Conservation (phyloP, 176 grass and related monocot species). For the Themeda triandra region DNA sequence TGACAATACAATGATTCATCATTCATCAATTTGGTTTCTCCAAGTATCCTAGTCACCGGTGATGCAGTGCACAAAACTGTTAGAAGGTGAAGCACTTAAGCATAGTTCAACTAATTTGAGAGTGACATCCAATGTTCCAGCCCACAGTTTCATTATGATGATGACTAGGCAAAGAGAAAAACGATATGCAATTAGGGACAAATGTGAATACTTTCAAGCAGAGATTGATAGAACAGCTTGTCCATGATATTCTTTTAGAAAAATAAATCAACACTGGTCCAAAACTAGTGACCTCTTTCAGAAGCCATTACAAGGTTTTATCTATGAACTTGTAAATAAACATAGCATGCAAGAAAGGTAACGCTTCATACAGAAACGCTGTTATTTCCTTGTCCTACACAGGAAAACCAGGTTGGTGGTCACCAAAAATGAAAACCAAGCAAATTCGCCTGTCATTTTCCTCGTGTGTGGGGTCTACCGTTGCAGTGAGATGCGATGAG, state of each 20-base stretch:
- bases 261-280: neutral
- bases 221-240: neutral
- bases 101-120: slow-evolving; percentile 14
- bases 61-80: neutral
- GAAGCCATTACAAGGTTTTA: neutral
- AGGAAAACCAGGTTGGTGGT: neutral
- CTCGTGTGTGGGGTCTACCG: neutral
- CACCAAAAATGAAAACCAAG: neutral
- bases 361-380: neutral
- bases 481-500: neutral
- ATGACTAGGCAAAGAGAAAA: neutral
- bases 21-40: neutral
- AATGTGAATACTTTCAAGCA: neutral
- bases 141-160: neutral
- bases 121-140: slow-evolving; percentile 10
- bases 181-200: neutral
- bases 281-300: neutral
- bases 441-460: neutral
- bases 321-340: neutral
- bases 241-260: neutral
- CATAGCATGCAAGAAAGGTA: neutral
- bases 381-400: neutral
- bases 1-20: neutral
- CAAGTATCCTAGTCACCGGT: slow-evolving; percentile 27
- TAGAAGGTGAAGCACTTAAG: neutral